Conservation (phyloP, 2,329 filamentous ascomycete genomes). For the Phialophora expanda region DNA sequence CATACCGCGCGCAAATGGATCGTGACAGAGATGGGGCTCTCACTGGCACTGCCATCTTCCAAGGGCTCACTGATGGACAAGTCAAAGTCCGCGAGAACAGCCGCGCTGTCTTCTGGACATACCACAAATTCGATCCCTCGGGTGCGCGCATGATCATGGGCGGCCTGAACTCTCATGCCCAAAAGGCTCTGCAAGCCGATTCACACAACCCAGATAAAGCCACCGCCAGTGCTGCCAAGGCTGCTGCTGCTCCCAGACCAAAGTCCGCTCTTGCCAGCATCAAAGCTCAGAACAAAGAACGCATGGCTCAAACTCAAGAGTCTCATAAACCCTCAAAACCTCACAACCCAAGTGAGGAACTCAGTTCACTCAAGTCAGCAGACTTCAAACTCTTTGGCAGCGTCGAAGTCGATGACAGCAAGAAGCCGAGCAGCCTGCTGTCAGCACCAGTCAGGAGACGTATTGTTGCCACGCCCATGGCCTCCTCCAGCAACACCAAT, state of each 20-base stretch:
- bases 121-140: slow-evolving; percentile 75
- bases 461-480: slow-evolving; percentile 39
- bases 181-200: slow-evolving; percentile 80
- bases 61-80: slow-evolving; percentile 86
- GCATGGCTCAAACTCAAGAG: slow-evolving; percentile 16
- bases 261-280: slow-evolving; percentile 37
- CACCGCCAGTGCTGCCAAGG: slow-evolving; percentile 24
- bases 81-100: slow-evolving; percentile 86
- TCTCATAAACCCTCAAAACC: background rate
- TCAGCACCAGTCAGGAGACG: slow-evolving; percentile 40
- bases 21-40: slow-evolving; percentile 81
- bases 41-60: slow-evolving; percentile 86
- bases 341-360: slow-evolving; percentile 22
- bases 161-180: slow-evolving; percentile 76
- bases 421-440: slow-evolving; percentile 31
- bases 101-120: slow-evolving; percentile 85
- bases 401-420: slow-evolving; percentile 25
- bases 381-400: slow-evolving; percentile 31
- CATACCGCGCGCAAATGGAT: slow-evolving; percentile 82
- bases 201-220: slow-evolving; percentile 67
- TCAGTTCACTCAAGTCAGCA: slow-evolving; percentile 24
- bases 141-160: slow-evolving; percentile 83
- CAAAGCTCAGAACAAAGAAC: slow-evolving; percentile 36
- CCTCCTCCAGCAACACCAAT: slow-evolving; percentile 5
- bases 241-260: slow-evolving; percentile 27